phyloP scores from a whole-genome alignment of 2,329 filamentous ascomycete genomes.

The Colletotrichum sp. region DNA sequence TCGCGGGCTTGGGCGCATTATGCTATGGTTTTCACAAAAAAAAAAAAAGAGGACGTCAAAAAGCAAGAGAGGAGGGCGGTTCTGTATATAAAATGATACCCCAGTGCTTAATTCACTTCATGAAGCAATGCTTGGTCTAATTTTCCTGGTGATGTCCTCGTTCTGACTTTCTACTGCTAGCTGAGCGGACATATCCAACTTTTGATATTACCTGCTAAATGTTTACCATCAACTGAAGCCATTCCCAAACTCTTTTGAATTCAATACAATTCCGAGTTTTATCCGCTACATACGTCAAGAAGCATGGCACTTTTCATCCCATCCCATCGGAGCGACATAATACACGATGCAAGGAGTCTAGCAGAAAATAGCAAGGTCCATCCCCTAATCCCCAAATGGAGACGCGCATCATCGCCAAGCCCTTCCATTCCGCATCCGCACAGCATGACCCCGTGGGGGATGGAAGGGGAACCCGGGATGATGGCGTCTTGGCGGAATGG shows the following conservation, averaged over 20 bases:
- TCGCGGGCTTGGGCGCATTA: not conserved
- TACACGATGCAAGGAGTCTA: not conserved
- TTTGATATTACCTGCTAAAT: not conserved
- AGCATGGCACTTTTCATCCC: not conserved
- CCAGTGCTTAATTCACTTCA: constrained; percentile 13
- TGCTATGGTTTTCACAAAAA: not conserved
- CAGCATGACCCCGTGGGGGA: not conserved
- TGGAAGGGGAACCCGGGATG: not conserved
- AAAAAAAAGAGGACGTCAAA: not conserved
- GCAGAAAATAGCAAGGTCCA: not conserved
- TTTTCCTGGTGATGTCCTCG: not conserved
- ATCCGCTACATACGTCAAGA: not conserved
- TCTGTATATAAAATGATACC: constrained; percentile 21
- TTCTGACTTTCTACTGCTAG: rapidly evolving
- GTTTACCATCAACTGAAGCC: not conserved
- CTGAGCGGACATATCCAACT: rapidly evolving
- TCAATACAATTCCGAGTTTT: not conserved
- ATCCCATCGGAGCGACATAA: not conserved
- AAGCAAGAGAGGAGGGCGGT: not conserved
- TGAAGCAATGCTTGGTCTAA: not conserved
- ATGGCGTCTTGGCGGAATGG: not conserved
- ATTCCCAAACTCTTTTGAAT: not conserved
- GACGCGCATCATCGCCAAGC: not conserved
- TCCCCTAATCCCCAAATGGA: not conserved
- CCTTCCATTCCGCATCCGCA: not conserved